Conservation (phyloP, 805 yeast genomes). For the Cyberlindnera subsufficiens region DNA sequence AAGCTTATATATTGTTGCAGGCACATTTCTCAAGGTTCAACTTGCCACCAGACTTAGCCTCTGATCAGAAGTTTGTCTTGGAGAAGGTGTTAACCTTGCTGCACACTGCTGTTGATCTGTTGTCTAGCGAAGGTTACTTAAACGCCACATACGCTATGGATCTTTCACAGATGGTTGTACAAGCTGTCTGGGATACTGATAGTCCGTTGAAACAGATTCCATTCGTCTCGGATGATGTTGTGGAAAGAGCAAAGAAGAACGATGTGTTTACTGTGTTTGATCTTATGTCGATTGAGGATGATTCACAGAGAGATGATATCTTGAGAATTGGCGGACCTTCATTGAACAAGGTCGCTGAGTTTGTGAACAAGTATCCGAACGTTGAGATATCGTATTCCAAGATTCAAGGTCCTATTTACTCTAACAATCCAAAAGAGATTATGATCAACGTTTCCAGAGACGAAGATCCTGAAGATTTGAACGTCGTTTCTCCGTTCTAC, state of each 20-base stretch:
- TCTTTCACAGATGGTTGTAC: conserved; percentile 79
- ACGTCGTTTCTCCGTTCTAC: conserved; percentile 52
- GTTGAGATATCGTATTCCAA: conserved; percentile 60
- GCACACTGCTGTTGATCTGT: conserved; percentile 65
- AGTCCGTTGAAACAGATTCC: conserved; percentile 82
- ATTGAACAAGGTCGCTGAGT: conserved; percentile 68
- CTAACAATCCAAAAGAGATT: conserved; percentile 44
- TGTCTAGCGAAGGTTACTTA: conserved; percentile 75
- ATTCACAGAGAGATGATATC: conserved; percentile 58
- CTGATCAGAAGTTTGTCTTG: conserved; percentile 53
- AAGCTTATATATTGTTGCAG: conserved; percentile 71
- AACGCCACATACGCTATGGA: conserved; percentile 84
- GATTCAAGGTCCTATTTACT: conserved; percentile 32
- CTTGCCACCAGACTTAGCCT: conserved; percentile 54
- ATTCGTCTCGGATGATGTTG: conserved; percentile 42
- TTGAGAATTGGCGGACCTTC: conserved; percentile 47
- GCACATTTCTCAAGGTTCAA: conserved; percentile 68
- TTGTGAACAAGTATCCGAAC: conserved; percentile 87
- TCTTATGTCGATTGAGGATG: conserved; percentile 70
- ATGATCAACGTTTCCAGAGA: conserved; percentile 55
- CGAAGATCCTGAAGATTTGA: conserved; percentile 67
- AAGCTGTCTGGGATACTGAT: conserved; percentile 80
- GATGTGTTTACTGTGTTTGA: conserved; percentile 73
- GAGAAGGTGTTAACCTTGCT: conserved; percentile 44
- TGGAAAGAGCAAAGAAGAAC: conserved; percentile 47